Conservation (phyloP, 768 basidiomycete species). For the Gloeophyllum trabeum region DNA sequence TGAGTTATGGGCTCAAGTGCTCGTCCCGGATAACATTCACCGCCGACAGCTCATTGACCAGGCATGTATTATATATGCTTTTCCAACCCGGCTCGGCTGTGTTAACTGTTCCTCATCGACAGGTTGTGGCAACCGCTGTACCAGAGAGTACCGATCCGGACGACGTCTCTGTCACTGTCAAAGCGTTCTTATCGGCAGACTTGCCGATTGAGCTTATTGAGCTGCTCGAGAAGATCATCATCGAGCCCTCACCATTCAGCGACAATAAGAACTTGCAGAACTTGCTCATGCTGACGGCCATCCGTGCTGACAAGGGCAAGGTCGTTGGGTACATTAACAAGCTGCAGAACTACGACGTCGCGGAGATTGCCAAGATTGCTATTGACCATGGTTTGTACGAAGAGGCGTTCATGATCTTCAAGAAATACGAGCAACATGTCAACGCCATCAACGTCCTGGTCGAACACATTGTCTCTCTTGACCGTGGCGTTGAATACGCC, state of each 20-base stretch:
- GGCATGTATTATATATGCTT: conserved; percentile 25
- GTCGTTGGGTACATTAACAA: conserved; percentile 98
- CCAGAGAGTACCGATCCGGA: conserved; percentile 97
- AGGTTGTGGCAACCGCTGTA: conserved; percentile 91
- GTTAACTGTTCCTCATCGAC: conserved; percentile 4
- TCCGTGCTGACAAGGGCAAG: conserved; percentile 96
- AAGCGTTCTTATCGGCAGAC: conserved; percentile 95
- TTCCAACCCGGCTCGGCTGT: not conserved
- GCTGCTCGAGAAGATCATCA: conserved; percentile 95
- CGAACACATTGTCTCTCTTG: conserved; percentile 95
- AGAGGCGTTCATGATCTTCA: conserved; percentile 94
- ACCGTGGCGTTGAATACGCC: conserved; percentile 92
- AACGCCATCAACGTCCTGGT: conserved; percentile 97
- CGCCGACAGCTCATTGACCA: conserved; percentile 92
- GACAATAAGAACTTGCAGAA: conserved; percentile 98
- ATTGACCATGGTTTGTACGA: conserved; percentile 93
- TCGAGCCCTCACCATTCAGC: conserved; percentile 94
- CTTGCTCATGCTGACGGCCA: conserved; percentile 86
- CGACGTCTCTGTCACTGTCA: conserved; percentile 97
- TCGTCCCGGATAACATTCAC: conserved; percentile 80
- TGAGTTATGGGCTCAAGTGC: conserved; percentile 95
- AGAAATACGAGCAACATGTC: conserved; percentile 92
- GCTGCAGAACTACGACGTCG: conserved; percentile 87
- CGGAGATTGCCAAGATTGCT: conserved; percentile 93
- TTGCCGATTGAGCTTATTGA: conserved; percentile 96